Base-by-base conservation (phyloP, 2,329 filamentous ascomycete species). In the Colletotrichum spinosum region DNA sequence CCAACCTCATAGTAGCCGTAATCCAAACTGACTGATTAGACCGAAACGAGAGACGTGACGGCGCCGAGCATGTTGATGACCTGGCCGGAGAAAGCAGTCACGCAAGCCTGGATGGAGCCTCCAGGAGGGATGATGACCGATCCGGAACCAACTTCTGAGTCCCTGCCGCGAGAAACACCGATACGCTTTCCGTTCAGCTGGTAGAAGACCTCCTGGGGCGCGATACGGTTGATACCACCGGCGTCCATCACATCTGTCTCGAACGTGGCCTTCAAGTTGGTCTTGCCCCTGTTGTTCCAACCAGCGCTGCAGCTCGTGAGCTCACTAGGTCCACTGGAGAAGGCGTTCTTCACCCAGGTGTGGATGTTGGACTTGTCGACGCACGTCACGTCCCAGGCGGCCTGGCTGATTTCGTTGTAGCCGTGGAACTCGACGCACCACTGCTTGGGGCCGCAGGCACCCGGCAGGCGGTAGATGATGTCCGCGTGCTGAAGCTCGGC, bases 351-450 rank as follows among this genome's bases (percentile, higher is more conserved):
- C 13, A 46, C 41, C 54, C 54, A 46, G 11, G 54, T 56, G 33
- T 56, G 54, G 11, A 56, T 56, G 8, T 38, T 38, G 1, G 41
- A 33, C 54, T 56, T 56, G 54, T 56, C 54, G 42, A 56, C 54
- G 12, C 54, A 56, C 10, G 42, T 37, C n/a, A 56, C 42, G 41
- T 56, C 54, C 41, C 42, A 38, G 33, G 41, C 54, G 2, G 17
- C 41, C 10, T 33, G 17, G 13, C 54, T 42, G 42, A 45, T 38
- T 42, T 56, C 54, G 15, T 37, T 46, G 41, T 46, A 55, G 33
- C 54, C 54, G 42, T 56, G 54, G 54, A 46, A 56, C 54, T 56
- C 54, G 33, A 56, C 54, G n/a, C 54, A 56, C 53, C 53, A 56
- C 42, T 56, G 53, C 7, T 37, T 46, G 11, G 3, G n/a, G 41